Evolutionary conservation across 2,329 filamentous ascomycete species (phyloP).

Genomic region (Calonectria hongkongensis): DNA sequence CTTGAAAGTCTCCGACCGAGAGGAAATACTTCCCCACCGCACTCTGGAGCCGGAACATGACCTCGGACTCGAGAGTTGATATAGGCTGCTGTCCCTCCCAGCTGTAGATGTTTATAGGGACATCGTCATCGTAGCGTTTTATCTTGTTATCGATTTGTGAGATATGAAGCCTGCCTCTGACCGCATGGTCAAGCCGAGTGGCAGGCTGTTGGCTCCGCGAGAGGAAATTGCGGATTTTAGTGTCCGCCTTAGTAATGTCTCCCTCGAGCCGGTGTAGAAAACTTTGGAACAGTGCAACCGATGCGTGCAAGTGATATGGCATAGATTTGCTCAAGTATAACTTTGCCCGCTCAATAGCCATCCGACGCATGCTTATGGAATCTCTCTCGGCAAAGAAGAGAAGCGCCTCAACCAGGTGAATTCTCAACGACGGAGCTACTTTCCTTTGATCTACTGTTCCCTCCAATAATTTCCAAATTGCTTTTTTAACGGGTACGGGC

Average conservation of each 20-base stretch:
- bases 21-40: conserved; percentile 58
- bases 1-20: conserved; percentile 57
- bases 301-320: conserved; percentile 59
- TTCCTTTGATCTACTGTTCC: conserved; percentile 40
- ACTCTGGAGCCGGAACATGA: conserved; percentile 58
- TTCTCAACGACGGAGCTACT: conserved; percentile 43
- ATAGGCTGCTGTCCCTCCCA: conserved; percentile 56
- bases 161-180: conserved; percentile 58
- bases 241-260: conserved; percentile 52
- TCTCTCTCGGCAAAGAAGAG: conserved; percentile 59
- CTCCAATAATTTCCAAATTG: conserved; percentile 55
- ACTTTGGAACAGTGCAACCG: conserved; percentile 57
- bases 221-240: conserved; percentile 52
- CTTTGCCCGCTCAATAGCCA: conserved; percentile 53
- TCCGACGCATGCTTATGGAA: conserved; percentile 49
- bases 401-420: conserved; percentile 53
- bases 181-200: conserved; percentile 55
- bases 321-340: conserved; percentile 53
- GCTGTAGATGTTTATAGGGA: conserved; percentile 55
- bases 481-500: conserved; percentile 50
- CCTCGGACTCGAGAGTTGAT: conserved; percentile 58
- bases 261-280: conserved; percentile 56
- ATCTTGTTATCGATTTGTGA: conserved; percentile 60
- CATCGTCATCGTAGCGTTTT: conserved; percentile 56
- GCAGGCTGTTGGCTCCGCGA: conserved; percentile 36